These are phyloP conservation scores for Lactarius sp. DNA, from an alignment of 768 basidiomycete species.

Conservation along the genomic window DNA sequence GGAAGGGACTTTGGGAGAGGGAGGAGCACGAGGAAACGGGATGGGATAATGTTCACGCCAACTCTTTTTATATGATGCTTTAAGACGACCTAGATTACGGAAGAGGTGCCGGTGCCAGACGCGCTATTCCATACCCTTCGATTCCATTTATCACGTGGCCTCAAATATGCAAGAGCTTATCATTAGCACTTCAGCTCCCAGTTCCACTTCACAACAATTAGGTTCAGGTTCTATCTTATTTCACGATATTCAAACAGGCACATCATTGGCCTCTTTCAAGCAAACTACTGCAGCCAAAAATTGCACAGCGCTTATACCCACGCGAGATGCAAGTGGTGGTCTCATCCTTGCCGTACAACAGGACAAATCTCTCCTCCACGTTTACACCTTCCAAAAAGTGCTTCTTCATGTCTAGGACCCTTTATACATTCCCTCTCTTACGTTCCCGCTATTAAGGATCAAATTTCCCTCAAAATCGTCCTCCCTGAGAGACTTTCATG, in stretches of 20 bases:
- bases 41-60: not conserved
- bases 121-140: not conserved
- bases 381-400: conserved; percentile 94
- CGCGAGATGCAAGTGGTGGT: conserved; percentile 71
- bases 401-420: conserved; percentile 20
- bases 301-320: conserved; percentile 65
- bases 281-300: conserved; percentile 64
- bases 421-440: conserved; percentile 3
- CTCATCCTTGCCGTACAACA: conserved; percentile 79
- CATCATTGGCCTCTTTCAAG: conserved; percentile 80
- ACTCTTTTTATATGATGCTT: conserved; percentile 10
- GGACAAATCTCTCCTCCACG: conserved; percentile 83
- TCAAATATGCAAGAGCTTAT: conserved; percentile 64
- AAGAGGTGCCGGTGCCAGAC: not conserved
- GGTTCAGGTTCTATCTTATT: conserved; percentile 64
- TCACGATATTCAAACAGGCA: conserved; percentile 78
- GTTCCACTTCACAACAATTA: conserved; percentile 28
- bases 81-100: too few relatives aligned
- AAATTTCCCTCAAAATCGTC: conserved; percentile 79
- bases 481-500: conserved; percentile 87
- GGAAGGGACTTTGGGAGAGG: not conserved
- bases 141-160: conserved; percentile 3
- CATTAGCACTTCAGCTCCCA: conserved; percentile 53
- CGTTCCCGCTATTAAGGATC: conserved; percentile 56
- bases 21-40: conserved; percentile 16